Conservation (phyloP, 148 eudicot genomes). For the Polygonum maritimum region DNA sequence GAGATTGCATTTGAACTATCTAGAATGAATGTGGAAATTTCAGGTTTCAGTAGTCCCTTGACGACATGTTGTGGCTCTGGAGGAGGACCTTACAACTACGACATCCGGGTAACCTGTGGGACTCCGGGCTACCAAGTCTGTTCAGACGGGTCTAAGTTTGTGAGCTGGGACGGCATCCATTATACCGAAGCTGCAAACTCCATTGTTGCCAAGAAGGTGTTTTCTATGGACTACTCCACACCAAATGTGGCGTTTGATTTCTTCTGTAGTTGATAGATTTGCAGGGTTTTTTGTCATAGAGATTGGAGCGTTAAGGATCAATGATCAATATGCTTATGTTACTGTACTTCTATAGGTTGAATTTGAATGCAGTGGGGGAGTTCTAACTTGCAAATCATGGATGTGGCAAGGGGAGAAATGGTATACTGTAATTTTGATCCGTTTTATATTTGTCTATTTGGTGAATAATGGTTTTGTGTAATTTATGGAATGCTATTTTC, state of each 20-base stretch:
- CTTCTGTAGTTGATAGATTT: constrained; percentile 42
- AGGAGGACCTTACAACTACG: constrained; percentile 83
- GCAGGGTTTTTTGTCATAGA: neutral
- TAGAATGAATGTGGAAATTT: neutral
- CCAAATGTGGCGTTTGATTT: constrained; percentile 54
- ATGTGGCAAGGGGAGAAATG: constrained; percentile 3
- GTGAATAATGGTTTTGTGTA: neutral
- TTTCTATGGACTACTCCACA: constrained; percentile 54
- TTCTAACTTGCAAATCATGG: neutral
- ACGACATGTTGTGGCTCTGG: constrained; percentile 93
- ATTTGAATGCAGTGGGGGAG: neutral
- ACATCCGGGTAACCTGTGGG: constrained; percentile 59
- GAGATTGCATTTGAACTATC: neutral
- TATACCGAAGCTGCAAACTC: constrained; percentile 83
- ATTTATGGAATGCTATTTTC: neutral
- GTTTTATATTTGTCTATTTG: neutral
- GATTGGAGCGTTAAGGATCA: neutral
- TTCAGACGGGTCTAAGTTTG: constrained; percentile 32
- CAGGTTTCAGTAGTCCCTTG: constrained; percentile 69
- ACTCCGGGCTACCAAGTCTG: constrained; percentile 49
- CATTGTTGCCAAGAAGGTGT: constrained; percentile 55
- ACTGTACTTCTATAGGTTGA: neutral
- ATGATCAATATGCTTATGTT: neutral
- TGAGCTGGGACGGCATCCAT: constrained; percentile 91
- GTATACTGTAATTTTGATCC: neutral